Evolutionary conservation across 208 protist genomes (phyloP).

Genomic region (Trypanosoma platydactyli): DNA sequence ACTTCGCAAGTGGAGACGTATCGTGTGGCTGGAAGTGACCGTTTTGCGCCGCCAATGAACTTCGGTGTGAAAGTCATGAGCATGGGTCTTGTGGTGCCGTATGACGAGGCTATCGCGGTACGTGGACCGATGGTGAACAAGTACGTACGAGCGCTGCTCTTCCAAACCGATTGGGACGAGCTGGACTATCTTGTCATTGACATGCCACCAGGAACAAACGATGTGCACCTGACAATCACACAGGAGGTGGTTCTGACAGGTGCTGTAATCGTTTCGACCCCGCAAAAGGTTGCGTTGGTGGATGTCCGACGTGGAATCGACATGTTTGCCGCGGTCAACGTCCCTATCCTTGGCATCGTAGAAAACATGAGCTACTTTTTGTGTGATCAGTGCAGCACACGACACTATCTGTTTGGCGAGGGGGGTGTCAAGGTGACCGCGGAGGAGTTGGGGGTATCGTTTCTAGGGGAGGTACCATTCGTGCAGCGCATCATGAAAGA

Average conservation of each 20-base stretch:
- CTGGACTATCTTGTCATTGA: constrained; percentile 93
- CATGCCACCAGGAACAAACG: constrained; percentile 92
- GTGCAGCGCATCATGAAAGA: constrained; percentile 87
- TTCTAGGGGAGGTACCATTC: constrained; percentile 94
- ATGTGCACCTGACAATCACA: constrained; percentile 92
- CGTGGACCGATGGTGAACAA: constrained; percentile 92
- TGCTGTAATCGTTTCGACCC: constrained; percentile 96
- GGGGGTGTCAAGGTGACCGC: constrained; percentile 85
- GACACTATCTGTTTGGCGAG: constrained; percentile 93
- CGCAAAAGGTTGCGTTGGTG: constrained; percentile 93
- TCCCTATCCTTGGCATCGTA: constrained; percentile 95
- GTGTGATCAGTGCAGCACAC: constrained; percentile 89
- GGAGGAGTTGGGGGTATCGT: constrained; percentile 85
- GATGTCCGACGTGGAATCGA: constrained; percentile 91
- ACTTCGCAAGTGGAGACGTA: constrained; percentile 83
- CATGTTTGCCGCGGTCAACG: constrained; percentile 96
- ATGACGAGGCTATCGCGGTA: constrained; percentile 89
- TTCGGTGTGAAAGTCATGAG: constrained; percentile 92
- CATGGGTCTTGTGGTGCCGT: constrained; percentile 89
- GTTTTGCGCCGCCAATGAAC: constrained; percentile 85
- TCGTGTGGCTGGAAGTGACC: constrained; percentile 77
- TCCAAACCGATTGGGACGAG: constrained; percentile 91
- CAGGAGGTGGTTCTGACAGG: constrained; percentile 88
- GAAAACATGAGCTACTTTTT: constrained; percentile 98
- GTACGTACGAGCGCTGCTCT: constrained; percentile 89